Percentiles rank a stretch among this genome's conserved stretches.
These are phyloP conservation scores for Phascolomyces articulosus DNA, from an alignment of 371 early-diverging fungal species.

Conservation along the genomic window DNA sequence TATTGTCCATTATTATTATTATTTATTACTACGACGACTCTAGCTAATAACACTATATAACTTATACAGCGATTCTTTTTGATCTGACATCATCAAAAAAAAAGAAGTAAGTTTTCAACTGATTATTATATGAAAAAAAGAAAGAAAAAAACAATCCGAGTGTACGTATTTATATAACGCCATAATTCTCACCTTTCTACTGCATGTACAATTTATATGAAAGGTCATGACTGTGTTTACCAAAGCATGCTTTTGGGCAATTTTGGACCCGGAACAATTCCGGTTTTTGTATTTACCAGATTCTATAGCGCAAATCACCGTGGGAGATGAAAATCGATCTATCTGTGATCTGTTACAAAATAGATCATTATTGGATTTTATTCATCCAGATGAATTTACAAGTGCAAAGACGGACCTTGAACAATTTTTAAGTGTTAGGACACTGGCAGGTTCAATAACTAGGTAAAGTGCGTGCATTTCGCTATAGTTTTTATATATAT, in stretches of 20 bases:
- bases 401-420: conserved; percentile 55
- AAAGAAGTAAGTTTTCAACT: too few relatives aligned
- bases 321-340: conserved; percentile 25
- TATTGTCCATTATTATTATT: too few relatives aligned
- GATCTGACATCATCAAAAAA: neutral
- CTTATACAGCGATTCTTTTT: neutral
- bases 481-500: neutral
- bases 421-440: conserved; percentile 52
- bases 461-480: conserved; percentile 32
- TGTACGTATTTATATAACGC: too few relatives aligned
- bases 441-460: conserved; percentile 59
- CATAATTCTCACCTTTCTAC: neutral
- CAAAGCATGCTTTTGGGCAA: conserved; percentile 52
- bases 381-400: conserved; percentile 62
- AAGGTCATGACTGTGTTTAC: neutral
- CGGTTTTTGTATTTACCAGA: conserved; percentile 51
- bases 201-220: neutral
- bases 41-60: too few relatives aligned
- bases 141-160: too few relatives aligned
- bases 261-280: conserved; percentile 49
- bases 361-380: conserved; percentile 56
- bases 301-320: conserved; percentile 31
- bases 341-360: conserved; percentile 44
- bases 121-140: too few relatives aligned
- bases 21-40: too few relatives aligned